Evolutionary conservation across 305 asterid species (phyloP).

Genomic region (Withania somnifera): DNA sequence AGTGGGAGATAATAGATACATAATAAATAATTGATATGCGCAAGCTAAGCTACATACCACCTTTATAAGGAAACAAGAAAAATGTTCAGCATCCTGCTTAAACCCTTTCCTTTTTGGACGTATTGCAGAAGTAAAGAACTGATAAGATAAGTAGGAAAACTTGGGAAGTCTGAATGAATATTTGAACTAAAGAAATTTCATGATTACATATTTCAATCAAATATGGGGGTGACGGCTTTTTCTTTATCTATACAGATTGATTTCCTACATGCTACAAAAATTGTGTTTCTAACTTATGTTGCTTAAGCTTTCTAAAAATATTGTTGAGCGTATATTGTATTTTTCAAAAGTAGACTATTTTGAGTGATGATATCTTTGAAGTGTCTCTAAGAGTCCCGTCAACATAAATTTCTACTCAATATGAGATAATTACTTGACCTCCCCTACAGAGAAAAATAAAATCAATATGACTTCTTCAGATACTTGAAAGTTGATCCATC

Average conservation of each 20-base stretch:
- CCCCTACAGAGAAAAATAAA: neutral
- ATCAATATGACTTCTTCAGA: slow-evolving; percentile 35
- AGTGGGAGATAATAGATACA: no score
- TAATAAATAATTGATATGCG: no score
- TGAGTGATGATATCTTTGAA: neutral
- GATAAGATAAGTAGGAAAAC: no score
- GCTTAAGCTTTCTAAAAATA: accelerated
- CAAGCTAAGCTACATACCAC: no score
- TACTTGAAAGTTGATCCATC: slow-evolving; percentile 57
- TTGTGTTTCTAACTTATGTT: neutral
- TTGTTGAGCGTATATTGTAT: neutral
- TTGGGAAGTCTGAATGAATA: no score
- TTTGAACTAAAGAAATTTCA: no score
- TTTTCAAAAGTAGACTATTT: accelerated
- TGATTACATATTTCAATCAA: neutral
- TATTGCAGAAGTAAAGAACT: no score
- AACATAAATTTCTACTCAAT: neutral
- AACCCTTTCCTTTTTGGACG: no score
- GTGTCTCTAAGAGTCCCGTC: neutral
- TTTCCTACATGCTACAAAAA: neutral
- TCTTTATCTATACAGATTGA: neutral
- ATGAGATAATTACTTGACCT: no score
- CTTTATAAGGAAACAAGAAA: no score
- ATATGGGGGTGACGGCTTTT: neutral
- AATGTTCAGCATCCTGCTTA: no score